phyloP scores from a whole-genome alignment of 257 asterid genomes.

The Solanum medicagineum region DNA sequence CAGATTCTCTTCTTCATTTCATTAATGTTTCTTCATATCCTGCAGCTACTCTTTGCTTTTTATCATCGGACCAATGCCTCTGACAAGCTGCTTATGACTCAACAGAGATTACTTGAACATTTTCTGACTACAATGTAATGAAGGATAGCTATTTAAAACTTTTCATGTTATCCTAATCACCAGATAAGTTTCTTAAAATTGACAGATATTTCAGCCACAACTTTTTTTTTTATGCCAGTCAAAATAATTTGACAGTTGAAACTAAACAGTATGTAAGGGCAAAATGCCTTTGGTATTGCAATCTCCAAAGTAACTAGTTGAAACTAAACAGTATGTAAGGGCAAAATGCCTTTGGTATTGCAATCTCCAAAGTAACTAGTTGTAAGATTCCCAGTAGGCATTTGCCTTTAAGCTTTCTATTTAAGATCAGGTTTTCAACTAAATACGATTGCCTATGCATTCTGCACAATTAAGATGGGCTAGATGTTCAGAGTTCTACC shows the following conservation, averaged over 20 bases:
- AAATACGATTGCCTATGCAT: not conserved
- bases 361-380: not conserved
- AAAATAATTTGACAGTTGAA: not conserved
- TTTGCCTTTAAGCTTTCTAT: not conserved
- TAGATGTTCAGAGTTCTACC: not conserved
- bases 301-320: not conserved
- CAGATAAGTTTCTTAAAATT: not conserved
- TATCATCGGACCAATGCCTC: not conserved
- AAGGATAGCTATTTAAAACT: not conserved
- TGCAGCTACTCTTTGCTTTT: not conserved
- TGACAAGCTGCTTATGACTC: not conserved
- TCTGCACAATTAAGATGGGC: not conserved
- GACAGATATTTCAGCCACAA: not conserved
- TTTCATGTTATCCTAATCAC: not conserved
- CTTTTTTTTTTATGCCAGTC: not conserved
- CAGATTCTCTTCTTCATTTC: not conserved
- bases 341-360: not conserved
- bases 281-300: not conserved
- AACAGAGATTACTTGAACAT: not conserved
- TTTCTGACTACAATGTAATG: not conserved
- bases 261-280: not conserved
- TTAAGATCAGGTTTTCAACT: not conserved
- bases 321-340: not conserved
- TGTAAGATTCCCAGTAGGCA: not conserved
- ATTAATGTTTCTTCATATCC: not conserved